Percentiles rank a stretch among this genome's conserved stretches.
Evolutionary conservation across 2,329 filamentous ascomycete genomes (phyloP).

Genomic region (Aspergillus fischeri): DNA sequence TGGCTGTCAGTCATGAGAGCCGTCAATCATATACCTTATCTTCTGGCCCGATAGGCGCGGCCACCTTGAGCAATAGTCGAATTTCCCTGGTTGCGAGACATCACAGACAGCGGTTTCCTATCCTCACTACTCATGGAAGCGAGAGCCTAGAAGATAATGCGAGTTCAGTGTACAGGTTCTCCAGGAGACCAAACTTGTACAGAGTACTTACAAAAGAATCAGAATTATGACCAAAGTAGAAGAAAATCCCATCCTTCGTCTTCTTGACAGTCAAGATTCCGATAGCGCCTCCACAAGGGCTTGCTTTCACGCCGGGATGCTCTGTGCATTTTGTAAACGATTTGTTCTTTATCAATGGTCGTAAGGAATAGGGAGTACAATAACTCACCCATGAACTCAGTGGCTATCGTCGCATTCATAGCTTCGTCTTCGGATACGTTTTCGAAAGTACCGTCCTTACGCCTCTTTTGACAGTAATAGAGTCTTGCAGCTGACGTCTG

Average conservation of each 20-base stretch:
- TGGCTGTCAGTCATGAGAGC: not conserved
- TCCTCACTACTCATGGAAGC: slow-evolving; percentile 85
- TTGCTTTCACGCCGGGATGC: slow-evolving; percentile 74
- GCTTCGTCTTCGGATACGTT: slow-evolving; percentile 72
- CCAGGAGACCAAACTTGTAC: not conserved
- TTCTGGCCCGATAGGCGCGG: slow-evolving; percentile 25
- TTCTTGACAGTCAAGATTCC: slow-evolving; percentile 90
- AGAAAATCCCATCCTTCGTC: slow-evolving; percentile 66
- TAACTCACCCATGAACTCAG: slow-evolving; percentile 77
- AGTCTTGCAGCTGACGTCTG: slow-evolving; percentile 80
- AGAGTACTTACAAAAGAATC: slow-evolving; percentile 61
- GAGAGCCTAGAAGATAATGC: slow-evolving; percentile 52
- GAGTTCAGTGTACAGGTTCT: slow-evolving; percentile 4
- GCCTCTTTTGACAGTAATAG: slow-evolving; percentile 64
- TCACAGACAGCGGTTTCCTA: slow-evolving; percentile 69
- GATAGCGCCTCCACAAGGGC: slow-evolving; percentile 79
- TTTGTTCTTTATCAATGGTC: not conserved
- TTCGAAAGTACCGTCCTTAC: slow-evolving; percentile 58
- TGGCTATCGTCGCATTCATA: slow-evolving; percentile 70
- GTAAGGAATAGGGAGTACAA: not conserved
- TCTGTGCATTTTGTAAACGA: slow-evolving; percentile 27
- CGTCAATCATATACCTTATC: slow-evolving; percentile 16
- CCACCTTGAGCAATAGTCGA: slow-evolving; percentile 50
- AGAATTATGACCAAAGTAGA: slow-evolving; percentile 96
- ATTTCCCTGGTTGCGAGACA: slow-evolving; percentile 68